phyloP scores from a whole-genome alignment of 768 basidiomycete genomes.

The Russula sp. region DNA sequence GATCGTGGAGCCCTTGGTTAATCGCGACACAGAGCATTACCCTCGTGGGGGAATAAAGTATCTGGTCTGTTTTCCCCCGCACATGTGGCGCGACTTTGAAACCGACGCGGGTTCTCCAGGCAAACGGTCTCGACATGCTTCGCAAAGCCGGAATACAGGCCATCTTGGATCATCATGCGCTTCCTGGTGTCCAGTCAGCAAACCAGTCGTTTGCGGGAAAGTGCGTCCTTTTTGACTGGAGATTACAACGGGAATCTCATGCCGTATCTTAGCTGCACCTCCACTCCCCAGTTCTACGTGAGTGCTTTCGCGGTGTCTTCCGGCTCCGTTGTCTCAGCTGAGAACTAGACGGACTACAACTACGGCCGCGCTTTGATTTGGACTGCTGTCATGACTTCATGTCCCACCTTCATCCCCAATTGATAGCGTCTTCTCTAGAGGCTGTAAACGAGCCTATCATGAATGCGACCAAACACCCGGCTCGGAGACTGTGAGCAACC shows the following conservation, averaged over 20 bases:
- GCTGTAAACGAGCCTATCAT: conserved; percentile 78
- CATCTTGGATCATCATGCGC: conserved; percentile 70
- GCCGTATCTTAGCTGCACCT: conserved; percentile 48
- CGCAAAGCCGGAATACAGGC: conserved; percentile 59
- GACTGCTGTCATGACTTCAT: conserved; percentile 78
- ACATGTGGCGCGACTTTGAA: background rate
- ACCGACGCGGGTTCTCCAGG: conserved; percentile 39
- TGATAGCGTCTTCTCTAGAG: conserved; percentile 57
- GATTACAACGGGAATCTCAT: background rate
- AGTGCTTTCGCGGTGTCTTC: conserved; percentile 26
- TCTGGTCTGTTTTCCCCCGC: conserved; percentile 43
- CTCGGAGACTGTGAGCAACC: conserved; percentile 61
- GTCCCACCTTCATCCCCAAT: conserved; percentile 65
- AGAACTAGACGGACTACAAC: conserved; percentile 58
- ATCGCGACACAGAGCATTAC: conserved; percentile 58
- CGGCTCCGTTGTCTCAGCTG: conserved; percentile 10
- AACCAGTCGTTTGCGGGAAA: conserved; percentile 66
- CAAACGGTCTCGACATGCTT: conserved; percentile 59
- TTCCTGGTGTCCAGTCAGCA: conserved; percentile 64
- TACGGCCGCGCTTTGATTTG: conserved; percentile 78
- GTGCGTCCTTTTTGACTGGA: conserved; percentile 38
- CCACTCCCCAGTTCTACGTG: conserved; percentile 71
- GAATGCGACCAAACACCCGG: conserved; percentile 66
- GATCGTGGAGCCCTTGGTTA: conserved; percentile 71
- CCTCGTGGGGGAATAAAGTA: conserved; percentile 66